phyloP scores from a whole-genome alignment of 2,329 filamentous ascomycete species.

The Hirsutella thompsonii region DNA sequence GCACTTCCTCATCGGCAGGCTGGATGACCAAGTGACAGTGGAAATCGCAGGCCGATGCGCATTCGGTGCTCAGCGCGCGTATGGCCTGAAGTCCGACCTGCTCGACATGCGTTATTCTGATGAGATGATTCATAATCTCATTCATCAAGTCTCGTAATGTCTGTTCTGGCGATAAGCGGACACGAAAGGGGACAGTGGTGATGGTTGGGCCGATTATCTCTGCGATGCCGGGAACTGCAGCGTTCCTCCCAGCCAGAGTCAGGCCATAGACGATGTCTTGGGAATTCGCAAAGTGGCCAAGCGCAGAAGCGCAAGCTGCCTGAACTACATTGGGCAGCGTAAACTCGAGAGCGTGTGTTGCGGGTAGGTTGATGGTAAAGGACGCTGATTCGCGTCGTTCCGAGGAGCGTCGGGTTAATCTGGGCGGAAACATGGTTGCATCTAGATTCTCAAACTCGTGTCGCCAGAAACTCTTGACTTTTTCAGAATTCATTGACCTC shows the following conservation, averaged over 20 bases:
- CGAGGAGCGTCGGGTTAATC: neutral
- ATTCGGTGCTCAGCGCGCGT: neutral
- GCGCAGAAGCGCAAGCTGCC: conserved; percentile 3
- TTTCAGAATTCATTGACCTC: neutral
- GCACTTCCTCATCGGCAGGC: neutral
- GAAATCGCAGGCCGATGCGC: conserved; percentile 2
- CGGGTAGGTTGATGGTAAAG: neutral
- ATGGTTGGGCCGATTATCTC: conserved; percentile 13
- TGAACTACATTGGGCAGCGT: conserved; percentile 17
- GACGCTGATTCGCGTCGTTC: neutral
- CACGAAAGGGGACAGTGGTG: conserved; percentile 4
- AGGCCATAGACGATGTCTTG: conserved; percentile 5
- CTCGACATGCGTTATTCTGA: conserved; percentile 2
- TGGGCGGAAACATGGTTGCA: conserved; percentile 1
- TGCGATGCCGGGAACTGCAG: conserved; percentile 4
- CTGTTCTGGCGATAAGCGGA: neutral
- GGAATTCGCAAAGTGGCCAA: conserved; percentile 2
- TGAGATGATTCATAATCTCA: conserved; percentile 1
- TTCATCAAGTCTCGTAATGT: neutral
- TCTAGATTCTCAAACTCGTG: neutral
- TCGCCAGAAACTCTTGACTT: conserved; percentile 1
- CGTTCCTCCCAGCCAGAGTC: conserved; percentile 5
- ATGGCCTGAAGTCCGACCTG: conserved; percentile 1
- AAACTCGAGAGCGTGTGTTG: conserved; percentile 17
- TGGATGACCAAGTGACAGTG: conserved; percentile 2